Conservation (phyloP, 2,329 filamentous ascomycete species). For the Hypoxylon sp. region DNA sequence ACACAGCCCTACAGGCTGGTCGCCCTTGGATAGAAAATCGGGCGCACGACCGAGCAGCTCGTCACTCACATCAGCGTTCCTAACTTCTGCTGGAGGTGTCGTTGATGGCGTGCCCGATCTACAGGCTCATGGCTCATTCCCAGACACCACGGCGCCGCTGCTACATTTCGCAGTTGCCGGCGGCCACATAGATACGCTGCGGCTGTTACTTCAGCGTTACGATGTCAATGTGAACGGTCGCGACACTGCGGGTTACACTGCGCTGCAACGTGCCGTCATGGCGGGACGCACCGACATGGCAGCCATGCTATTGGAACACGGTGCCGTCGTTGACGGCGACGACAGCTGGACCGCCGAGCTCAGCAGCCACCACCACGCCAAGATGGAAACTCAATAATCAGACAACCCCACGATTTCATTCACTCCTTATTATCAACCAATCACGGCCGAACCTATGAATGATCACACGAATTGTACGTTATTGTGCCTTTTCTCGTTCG, state of each 20-base stretch:
- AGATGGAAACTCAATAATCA: conserved; percentile 31
- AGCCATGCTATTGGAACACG: conserved; percentile 45
- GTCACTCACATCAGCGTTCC: conserved; percentile 35
- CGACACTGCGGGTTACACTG: conserved; percentile 45
- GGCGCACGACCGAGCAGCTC: conserved; percentile 36
- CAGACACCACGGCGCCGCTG: conserved; percentile 45
- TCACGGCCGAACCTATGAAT: conserved; percentile 9
- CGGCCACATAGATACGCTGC: conserved; percentile 44
- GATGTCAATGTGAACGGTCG: conserved; percentile 45
- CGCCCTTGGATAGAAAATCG: conserved; percentile 37
- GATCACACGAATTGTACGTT: conserved; percentile 23
- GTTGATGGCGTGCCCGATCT: conserved; percentile 26
- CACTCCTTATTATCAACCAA: conserved; percentile 1
- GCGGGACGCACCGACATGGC: conserved; percentile 47
- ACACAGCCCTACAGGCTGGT: conserved; percentile 41
- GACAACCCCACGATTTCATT: conserved; percentile 1
- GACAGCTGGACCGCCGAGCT: conserved; percentile 37
- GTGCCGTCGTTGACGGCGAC: conserved; percentile 43
- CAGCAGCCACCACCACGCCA: conserved; percentile 26
- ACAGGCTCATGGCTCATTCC: conserved; percentile 36
- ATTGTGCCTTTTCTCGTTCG: conserved; percentile 12
- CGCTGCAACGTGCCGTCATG: conserved; percentile 47
- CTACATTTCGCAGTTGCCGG: conserved; percentile 47
- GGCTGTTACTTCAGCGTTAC: conserved; percentile 43
- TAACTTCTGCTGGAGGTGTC: conserved; percentile 23